Base-by-base conservation (phyloP, 2,329 filamentous ascomycete genomes). In the Saccharata proteae region DNA sequence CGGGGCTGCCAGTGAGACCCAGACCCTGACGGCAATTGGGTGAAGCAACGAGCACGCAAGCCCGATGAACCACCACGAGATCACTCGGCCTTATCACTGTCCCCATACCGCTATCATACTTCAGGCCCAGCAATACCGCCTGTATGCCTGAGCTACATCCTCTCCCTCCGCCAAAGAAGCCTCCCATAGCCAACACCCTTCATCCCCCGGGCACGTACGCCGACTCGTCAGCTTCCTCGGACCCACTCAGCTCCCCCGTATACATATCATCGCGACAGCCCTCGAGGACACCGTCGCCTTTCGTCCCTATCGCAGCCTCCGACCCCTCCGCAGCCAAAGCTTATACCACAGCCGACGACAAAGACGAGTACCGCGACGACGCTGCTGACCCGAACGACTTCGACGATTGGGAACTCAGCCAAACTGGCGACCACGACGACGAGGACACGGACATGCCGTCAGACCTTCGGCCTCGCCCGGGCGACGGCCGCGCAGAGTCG, bases 361-460 rank as follows among this genome's bases (percentile, higher is more conserved):
- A 38, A 22, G 37, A 38, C 16, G 22, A 22, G 25, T 43, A 48
- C 32, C 40, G 43, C 14, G 39, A 16, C 15, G 19, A 30, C 9
- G 26, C 40, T 10, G 43, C 37, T 14, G 10, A 24, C 32, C 43
- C 40, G 9, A 29, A 25, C 46, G 55, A 55, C 16, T 62, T 60
- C 38, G 57, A 61, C 41, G 52, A 57, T 37, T 62, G 58, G 61
- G 58, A 59, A 16, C 16, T 26, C 26, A 29, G 21, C 16, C 32
- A 17, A 14, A 12, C 29, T 26, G 32, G 20, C 26, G 20, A 25
- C 26, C 17, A 22, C 18, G 18, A 9, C 15, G 19, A 21, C 19
- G 19, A 21, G 19, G 51, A 55, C 40, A 43, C 44, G 34, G 50
- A 50, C 36, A 67, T 67, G 63, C 63, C 63, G 28, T 65, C 62